Evolutionary conservation across 768 basidiomycete species (phyloP).

Genomic region (Gloeopeniophorella convolvens): DNA sequence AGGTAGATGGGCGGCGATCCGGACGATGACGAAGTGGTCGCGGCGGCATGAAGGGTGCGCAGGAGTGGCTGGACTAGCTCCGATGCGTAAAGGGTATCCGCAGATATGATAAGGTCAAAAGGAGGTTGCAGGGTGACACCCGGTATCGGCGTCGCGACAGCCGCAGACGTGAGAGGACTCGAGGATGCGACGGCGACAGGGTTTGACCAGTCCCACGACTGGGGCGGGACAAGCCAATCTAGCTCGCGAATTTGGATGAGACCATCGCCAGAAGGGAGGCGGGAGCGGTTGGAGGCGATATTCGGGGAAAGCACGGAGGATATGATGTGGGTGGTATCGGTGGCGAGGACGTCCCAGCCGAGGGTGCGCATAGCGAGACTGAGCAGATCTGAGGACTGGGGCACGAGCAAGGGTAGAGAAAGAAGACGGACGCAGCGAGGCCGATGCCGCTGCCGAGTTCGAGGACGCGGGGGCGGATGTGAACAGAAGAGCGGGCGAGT

Average conservation of each 20-base stretch:
- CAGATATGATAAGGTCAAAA: slow-evolving; percentile 73
- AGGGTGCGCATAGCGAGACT: slow-evolving; percentile 62
- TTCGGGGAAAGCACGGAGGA: slow-evolving; percentile 57
- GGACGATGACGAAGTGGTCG: slow-evolving; percentile 30
- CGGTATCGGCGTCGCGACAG: background rate
- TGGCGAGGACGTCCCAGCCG: slow-evolving; percentile 72
- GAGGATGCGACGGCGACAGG: slow-evolving; percentile 31
- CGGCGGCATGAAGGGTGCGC: slow-evolving; percentile 53
- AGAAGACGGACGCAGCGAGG: slow-evolving; percentile 55
- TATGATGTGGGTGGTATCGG: slow-evolving; percentile 64
- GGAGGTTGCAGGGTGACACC: slow-evolving; percentile 38
- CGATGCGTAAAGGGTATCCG: slow-evolving; percentile 73
- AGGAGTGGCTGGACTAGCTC: slow-evolving; percentile 64
- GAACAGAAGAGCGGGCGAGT: slow-evolving; percentile 7
- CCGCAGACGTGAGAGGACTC: slow-evolving; percentile 12
- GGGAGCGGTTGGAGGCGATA: slow-evolving; percentile 41
- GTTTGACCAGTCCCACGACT: slow-evolving; percentile 51
- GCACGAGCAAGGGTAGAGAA: slow-evolving; percentile 4
- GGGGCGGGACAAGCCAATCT: slow-evolving; percentile 59
- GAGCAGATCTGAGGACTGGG: slow-evolving; percentile 13
- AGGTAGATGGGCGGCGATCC: slow-evolving; percentile 48
- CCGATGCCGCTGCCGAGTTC: slow-evolving; percentile 85
- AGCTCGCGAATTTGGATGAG: slow-evolving; percentile 54
- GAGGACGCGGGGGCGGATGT: slow-evolving; percentile 39
- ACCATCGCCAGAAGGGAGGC: slow-evolving; percentile 33